Base-by-base conservation (phyloP, 306 rosid species). In the Vachellia collinsii region DNA sequence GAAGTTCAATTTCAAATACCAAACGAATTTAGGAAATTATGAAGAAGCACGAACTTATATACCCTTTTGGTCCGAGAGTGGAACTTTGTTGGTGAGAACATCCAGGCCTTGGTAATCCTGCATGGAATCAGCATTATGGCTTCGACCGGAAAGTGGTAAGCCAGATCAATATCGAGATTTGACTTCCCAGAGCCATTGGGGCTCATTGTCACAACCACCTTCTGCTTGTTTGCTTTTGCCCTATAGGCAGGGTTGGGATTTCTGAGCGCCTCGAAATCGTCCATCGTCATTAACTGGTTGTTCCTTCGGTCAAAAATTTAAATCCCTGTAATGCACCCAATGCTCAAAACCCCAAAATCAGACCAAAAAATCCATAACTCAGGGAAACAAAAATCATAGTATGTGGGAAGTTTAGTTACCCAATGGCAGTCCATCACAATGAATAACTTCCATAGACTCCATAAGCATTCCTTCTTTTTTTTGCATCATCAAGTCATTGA, bases 101-200 rank as follows among this genome's bases (percentile, higher is more conserved):
- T 91, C 94, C 75, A 92, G 84, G 16, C 97, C 97, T 11, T 68
- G 70, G 86, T 92, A 94, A 76, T 91, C 97, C 87, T 94, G 88
- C 98, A 92, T 94, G 64, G 98, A 92, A 81, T 94, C 97, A 50
- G 97, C 97, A 81, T 91, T 92, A 92, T 87, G 77, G 91, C 84
- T 90, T 94, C 97, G 22, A 94, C 7, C 12, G 97, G 92, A 48
- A 92, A 91, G 75, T 88, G 82, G 43, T 92, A 84, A 9, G 86
- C 93, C 75, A 94, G 80, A 84, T 94, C 98, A 20, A 94, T 81
- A 81, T 97, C 92, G 3, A 94, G 92, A 81, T 80, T 86, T 2
- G 97, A 92, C 88, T 94, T 94, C 19, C 94, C 97, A 13, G 98
- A 92, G 63, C 88, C 97, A 3, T 94, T 92, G 80, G 97, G 97